Evolutionary conservation across 192 early-diverging fungal species (phyloP), one percentile per base, ranked within the genome.

Genomic region (Backusella circina): DNA sequence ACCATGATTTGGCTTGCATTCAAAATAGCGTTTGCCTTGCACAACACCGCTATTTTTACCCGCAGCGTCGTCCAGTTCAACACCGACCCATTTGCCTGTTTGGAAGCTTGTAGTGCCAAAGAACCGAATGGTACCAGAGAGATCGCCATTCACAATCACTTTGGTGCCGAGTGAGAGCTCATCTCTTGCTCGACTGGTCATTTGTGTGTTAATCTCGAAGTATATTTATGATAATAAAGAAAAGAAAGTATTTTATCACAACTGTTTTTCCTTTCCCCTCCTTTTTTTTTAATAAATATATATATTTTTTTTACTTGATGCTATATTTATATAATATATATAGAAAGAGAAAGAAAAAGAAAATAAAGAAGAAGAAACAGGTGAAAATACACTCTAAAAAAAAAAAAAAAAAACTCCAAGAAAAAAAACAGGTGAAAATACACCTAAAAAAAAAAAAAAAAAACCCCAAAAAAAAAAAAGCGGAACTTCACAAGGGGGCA

Each of bases 81-180:
- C 82, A 37, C 97, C 97, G 54, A 96, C 86, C 96, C 96, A 98
- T 73, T 84, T 81, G 12, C 97, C 97, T 0, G 91, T 64, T 8
- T 91, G 88, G 81, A 98, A 98, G 2, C 84, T 83, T 0, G 97
- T 98, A 2, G 77, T 65, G 1, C 96, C 97, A 18, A 88, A 84
- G 81, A 89, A 97, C n/a, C 93, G 88, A 38, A 98, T 88, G 26
- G 84, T 89, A 3, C 93, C 94, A 36, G 33, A 2, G 33, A 68
- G 36, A 38, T 68, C 67, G n/a, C 36, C 36, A 36, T 68, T 68
- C 9, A 68, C 67, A 3, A 68, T 4, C 3, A 38, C 67, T 38
- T 21, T 18, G 12, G 33, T n/a, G 9, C 67, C 67, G 18, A 68
- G 9, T 7, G 18, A n/a, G 7, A 33, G 35, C 36, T 68, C 67